phyloP scores from a whole-genome alignment of 2,329 filamentous ascomycete genomes.

The Monosporascus ibericus region DNA sequence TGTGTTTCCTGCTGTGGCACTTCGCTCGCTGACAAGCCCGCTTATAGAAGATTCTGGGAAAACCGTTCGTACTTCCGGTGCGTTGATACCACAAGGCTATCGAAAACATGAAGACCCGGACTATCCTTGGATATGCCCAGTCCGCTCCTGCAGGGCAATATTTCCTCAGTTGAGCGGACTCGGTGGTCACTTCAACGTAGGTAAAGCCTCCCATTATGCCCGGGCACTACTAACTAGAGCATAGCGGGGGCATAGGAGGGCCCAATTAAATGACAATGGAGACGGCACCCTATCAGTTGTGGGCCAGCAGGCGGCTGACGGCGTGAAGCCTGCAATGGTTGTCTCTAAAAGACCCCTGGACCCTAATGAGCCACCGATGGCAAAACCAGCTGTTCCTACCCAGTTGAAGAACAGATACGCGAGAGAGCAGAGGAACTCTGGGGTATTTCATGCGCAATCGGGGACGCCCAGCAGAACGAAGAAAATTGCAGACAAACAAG shows the following conservation, averaged over 20 bases:
- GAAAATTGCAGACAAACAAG: background rate
- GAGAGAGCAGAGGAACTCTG: background rate
- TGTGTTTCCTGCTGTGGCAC: background rate
- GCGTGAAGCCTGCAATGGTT: constrained; percentile 7
- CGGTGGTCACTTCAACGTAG: constrained; percentile 16
- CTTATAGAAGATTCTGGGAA: constrained; percentile 6
- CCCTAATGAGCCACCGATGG: constrained; percentile 14
- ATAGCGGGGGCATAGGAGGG: constrained; percentile 12
- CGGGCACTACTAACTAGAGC: constrained; percentile 1
- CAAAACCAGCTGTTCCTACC: constrained; percentile 5
- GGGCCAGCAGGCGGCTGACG: constrained; percentile 1
- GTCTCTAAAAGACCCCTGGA: constrained; percentile 17
- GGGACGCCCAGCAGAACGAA: background rate
- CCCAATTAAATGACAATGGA: constrained; percentile 32
- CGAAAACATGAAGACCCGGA: constrained; percentile 15
- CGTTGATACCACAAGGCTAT: constrained; percentile 28
- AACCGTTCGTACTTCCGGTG: constrained; percentile 14
- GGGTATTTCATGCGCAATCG: background rate
- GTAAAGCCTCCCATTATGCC: background rate
- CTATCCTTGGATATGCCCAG: constrained; percentile 29
- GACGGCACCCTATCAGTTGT: constrained; percentile 33
- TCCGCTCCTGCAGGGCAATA: constrained; percentile 29
- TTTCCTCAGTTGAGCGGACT: constrained; percentile 15
- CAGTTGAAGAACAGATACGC: background rate
- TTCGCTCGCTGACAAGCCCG: background rate